Evolutionary conservation across 345 rosid genomes (phyloP), one percentile per base, ranked within the genome.

Genomic region (Zanthoxylum bungeanum): DNA sequence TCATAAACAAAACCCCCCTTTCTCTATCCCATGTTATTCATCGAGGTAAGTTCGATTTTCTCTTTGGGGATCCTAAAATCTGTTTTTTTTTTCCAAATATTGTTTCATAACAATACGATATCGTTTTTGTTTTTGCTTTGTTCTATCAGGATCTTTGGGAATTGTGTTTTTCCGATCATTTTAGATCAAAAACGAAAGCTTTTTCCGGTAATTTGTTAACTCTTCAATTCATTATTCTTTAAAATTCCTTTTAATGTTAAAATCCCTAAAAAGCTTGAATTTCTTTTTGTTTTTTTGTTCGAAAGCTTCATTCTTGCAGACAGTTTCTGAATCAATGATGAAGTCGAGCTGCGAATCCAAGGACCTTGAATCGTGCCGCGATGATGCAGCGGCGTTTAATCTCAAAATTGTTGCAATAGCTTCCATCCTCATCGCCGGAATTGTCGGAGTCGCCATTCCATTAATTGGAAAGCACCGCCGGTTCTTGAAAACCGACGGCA

Each of bases 381-480:
- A 91, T 62, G 93, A 88, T 21, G 65, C 82, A 1, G 84, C 83
- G 0, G 96, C 98, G 3, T 75, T 85, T 36, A 33, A 51, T 0
- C 89, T 93, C 68, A 94, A 94, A 75, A 67, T 82, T 62, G 81
- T 85, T 0, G 98, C 93, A 25, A 89, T 94, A 61, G 95, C 81
- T 0, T 86, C 93, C 0, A 92, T 94, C 57, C 87, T 94, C 46
- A 9, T 90, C 42, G 82, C 88, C 3, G 95, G 98, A 25, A 77
- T 88, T 0, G 77, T n/a, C 0, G 95, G 97, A 1, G 74, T 94
- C 17, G 81, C 97, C 0, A 76, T 92, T 49, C 98, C 98, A 1
- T 84, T 92, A 9, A 33, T 94, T 0, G 97, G 98, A 19, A 81
- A 69, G 77, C 86, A 82, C 63, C 81, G 89, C 5, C 88, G 82